Evolutionary conservation across 768 basidiomycete species (phyloP).

Genomic region (Tylopilus balloui): DNA sequence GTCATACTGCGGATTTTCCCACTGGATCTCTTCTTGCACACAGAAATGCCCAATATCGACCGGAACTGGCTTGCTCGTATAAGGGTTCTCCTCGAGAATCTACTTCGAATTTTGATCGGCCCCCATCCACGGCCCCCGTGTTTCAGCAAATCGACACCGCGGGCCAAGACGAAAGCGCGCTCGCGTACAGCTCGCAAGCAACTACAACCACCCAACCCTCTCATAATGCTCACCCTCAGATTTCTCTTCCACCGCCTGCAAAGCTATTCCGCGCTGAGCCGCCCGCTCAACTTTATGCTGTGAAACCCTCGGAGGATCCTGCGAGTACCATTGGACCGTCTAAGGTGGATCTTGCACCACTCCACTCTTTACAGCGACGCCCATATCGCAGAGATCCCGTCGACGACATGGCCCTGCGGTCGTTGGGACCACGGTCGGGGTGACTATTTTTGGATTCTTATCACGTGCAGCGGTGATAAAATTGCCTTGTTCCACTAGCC

Average conservation of each 20-base stretch:
- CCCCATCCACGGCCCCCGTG: slow-evolving; percentile 15
- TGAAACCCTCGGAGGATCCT: slow-evolving; percentile 21
- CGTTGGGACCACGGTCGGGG: slow-evolving; percentile 38
- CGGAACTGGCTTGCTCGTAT: slow-evolving; percentile 16
- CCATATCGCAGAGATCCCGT: slow-evolving; percentile 56
- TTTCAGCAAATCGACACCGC: slow-evolving; percentile 8
- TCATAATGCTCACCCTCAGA: slow-evolving; percentile 15
- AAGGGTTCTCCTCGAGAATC: slow-evolving; percentile 18
- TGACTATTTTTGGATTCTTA: slow-evolving; percentile 29
- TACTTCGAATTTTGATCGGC: slow-evolving; percentile 15
- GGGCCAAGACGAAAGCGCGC: slow-evolving; percentile 7
- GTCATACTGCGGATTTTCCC: not conserved
- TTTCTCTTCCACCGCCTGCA: slow-evolving; percentile 33
- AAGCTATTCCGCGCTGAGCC: slow-evolving; percentile 27
- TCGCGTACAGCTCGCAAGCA: slow-evolving; percentile 10
- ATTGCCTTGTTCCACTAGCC: slow-evolving; percentile 16
- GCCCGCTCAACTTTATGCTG: slow-evolving; percentile 30
- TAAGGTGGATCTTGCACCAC: slow-evolving; percentile 50
- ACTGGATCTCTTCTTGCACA: slow-evolving; percentile 6
- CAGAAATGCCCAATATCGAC: slow-evolving; percentile 12
- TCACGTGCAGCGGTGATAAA: slow-evolving; percentile 20
- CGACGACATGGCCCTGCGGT: slow-evolving; percentile 59
- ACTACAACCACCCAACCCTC: slow-evolving; percentile 3
- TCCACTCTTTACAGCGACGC: slow-evolving; percentile 52
- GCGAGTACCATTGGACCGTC: slow-evolving; percentile 19